Evolutionary conservation across 331 rosid genomes (phyloP).

Genomic region (Pyracantha coccinea): DNA sequence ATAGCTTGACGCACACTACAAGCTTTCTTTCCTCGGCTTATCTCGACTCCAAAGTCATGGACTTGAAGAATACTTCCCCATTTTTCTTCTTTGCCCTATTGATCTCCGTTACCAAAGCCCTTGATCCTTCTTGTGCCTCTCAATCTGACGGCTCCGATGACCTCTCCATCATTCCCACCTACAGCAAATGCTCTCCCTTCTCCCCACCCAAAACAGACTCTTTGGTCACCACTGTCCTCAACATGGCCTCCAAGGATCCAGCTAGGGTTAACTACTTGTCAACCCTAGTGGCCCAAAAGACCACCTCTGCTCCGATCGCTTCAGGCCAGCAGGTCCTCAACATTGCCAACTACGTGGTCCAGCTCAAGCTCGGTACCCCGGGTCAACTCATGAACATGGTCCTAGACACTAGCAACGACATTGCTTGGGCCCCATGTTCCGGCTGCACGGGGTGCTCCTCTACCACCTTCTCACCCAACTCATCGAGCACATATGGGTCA

Average conservation of each 20-base stretch:
- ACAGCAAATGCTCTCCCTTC: constrained; percentile 87
- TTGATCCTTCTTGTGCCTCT: constrained; percentile 54
- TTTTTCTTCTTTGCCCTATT: constrained; percentile 20
- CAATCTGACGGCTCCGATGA: constrained; percentile 27
- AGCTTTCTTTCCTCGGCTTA: neutral
- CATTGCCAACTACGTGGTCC: constrained; percentile 71
- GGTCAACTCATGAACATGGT: constrained; percentile 71
- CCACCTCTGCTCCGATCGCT: constrained; percentile 53
- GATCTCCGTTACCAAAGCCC: constrained; percentile 16
- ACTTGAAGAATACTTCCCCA: neutral
- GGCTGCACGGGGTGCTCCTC: constrained; percentile 67
- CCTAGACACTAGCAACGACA: constrained; percentile 76
- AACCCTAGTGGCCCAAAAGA: constrained; percentile 35
- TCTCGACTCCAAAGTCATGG: constrained; percentile 31
- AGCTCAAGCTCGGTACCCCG: constrained; percentile 64
- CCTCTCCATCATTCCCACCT: constrained; percentile 66
- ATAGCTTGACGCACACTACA: neutral
- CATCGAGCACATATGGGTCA: constrained; percentile 37
- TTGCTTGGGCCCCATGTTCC: constrained; percentile 68
- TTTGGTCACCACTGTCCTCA: constrained; percentile 40
- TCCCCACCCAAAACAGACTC: constrained; percentile 48
- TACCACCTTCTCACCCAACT: constrained; percentile 40
- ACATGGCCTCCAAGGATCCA: constrained; percentile 77
- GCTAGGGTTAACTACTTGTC: constrained; percentile 61
- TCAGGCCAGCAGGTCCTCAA: constrained; percentile 67